Evolutionary conservation across 192 early-diverging fungal species (phyloP), one percentile per base, ranked within the genome.

Genomic region (Phycomyces nitens): DNA sequence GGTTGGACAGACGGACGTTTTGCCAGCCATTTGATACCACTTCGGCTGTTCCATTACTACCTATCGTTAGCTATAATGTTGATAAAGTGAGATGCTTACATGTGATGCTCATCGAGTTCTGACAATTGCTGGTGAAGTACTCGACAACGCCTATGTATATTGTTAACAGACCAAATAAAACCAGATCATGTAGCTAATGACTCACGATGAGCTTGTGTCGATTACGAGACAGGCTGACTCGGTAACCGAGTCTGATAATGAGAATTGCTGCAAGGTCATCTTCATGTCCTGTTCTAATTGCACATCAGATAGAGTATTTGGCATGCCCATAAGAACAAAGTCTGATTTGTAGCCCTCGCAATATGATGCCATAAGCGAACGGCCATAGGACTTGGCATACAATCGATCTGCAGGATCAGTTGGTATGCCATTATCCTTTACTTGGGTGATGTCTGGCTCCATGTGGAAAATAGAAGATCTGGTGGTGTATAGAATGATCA

Each of bases 281-380:
- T 74, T 64, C 50, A 79, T 72, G 52, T 81, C 77, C n/a, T 57
- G 64, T 23, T 77, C 72, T 26, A 73, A 42, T 26, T 44, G 40
- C n/a, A 44, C 50, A 27, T 56, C 51, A 10, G 62, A 68, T 22
- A 61, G 43, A 9, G 47, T 40, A 41, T 58, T 72, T 12, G 80
- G 80, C 4, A 84, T 64, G 9, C 82, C 82, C 80, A 84, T 81
- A 16, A 84, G 60, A 9, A 79, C 82, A 70, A 84, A 84, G 29
- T 84, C 82, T 0, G 82, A 72, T 69, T 80, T 81, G 40, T 84
- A 84, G 10, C 50, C 64, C 11, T 81, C 74, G 42, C 77, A 76
- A 23, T 78, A 82, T 4, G 77, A 76, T 23, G 68, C 82, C 82
- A 84, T 84, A 22, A 84, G 55, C 16, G 82, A 84, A 29, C 82